Evolutionary conservation across 768 basidiomycete genomes (phyloP).

Genomic region (Astraeus odoratus): DNA sequence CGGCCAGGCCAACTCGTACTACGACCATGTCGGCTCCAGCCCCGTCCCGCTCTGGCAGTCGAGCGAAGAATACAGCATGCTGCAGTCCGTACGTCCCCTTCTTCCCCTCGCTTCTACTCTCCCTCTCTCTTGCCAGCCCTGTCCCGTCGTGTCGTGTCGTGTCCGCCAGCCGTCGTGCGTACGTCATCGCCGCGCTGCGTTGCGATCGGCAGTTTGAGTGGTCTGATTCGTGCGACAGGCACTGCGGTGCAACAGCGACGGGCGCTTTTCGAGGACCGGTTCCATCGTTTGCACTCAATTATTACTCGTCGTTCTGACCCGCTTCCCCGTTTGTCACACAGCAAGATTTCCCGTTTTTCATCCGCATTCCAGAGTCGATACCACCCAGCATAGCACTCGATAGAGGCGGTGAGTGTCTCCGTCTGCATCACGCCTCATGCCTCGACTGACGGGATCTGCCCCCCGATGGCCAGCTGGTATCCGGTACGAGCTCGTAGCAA

Average conservation of each 20-base stretch:
- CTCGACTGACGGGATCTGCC: too few relatives aligned
- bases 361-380: conserved; percentile 88
- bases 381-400: conserved; percentile 82
- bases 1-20: conserved; percentile 61
- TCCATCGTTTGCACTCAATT: too few relatives aligned
- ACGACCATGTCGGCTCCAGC: conserved; percentile 74
- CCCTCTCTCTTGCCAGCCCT: not conserved
- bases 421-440: too few relatives aligned
- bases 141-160: too few relatives aligned
- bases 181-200: not conserved
- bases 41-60: conserved; percentile 82
- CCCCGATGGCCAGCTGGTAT: conserved; percentile 55
- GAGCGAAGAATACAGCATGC: conserved; percentile 60
- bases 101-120: conserved; percentile 1
- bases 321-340: conserved; percentile 21
- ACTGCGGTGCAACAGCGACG: too few relatives aligned
- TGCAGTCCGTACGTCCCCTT: conserved; percentile 51
- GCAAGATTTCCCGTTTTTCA: conserved; percentile 87
- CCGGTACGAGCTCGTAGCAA: conserved; percentile 85
- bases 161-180: not conserved
- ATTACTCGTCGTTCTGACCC: not conserved
- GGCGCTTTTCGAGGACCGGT: too few relatives aligned
- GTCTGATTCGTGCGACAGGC: not conserved
- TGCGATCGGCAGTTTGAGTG: not conserved
- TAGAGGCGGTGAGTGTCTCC: conserved; percentile 47